Evolutionary conservation across 2,329 filamentous ascomycete species (phyloP), one percentile per base, ranked within the genome.

Genomic region (Fusarium algeriense): DNA sequence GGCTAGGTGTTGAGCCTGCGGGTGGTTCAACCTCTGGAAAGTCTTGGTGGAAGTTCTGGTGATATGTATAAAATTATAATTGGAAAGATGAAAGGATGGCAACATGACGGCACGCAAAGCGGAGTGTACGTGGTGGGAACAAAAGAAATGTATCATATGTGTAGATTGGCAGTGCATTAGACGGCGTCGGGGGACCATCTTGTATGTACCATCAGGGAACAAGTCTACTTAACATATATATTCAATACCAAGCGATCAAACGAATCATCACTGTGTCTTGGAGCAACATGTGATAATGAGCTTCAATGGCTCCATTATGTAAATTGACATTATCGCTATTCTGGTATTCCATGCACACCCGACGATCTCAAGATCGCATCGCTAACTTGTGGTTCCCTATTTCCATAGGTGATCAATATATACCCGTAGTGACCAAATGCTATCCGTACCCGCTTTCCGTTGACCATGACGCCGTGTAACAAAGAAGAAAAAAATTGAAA

Each of bases 11-110:
- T 34, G 80, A 83, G 35, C 73, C 74, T 26, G 74, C 60, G 35
- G 69, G 63, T 35, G 66, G 65, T 23, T 76, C 76, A 37, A 55
- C 77, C 3, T 75, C 79, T 49, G 86, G 85, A 81, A 87, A 85
- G 80, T 81, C 85, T 80, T 86, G 83, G 83, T 87, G 83, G 83
- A 85, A 83, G 82, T 79, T 78, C 10, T 83, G 79, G 79, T 82
- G 69, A 76, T 52, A 17, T 52, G 48, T 52, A 62, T 52, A 43
- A 57, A 32, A 60, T 54, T 38, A 46, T 28, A 60, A 81, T 77
- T 67, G 67, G 54, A 55, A 67, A 64, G 28, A 49, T n/a, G 44
- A 66, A 49, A 19, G 40, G 26, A 45, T 40, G 59, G 63, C 56
- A 60, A 57, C 48, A 53, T 53, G 52, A 69, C 43, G 32, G 19